Conservation (phyloP, 495 filamentous ascomycete genomes). For the Glarea lozoyensis region DNA sequence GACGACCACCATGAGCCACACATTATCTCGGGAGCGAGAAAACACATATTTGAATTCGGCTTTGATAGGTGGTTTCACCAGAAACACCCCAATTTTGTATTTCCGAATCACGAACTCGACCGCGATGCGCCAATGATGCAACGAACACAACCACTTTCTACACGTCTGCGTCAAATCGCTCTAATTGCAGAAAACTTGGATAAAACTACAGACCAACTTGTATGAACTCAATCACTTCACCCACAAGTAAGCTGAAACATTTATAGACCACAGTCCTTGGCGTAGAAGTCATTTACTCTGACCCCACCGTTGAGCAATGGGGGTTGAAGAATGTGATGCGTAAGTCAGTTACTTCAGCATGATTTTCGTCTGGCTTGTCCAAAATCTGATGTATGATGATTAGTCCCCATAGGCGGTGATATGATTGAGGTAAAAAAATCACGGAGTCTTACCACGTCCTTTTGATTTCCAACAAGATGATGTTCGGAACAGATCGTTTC, state of each 20-base stretch:
- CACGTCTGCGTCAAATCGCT: slow-evolving; percentile 16
- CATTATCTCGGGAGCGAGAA: too few relatives aligned
- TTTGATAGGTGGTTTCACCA: too few relatives aligned
- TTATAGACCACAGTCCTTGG: slow-evolving; percentile 13
- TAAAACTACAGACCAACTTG: slow-evolving; percentile 11
- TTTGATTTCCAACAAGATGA: background rate
- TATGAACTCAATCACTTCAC: slow-evolving; percentile 1
- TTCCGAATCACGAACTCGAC: too few relatives aligned
- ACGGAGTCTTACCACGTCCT: background rate
- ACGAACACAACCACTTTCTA: too few relatives aligned
- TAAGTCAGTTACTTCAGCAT: background rate
- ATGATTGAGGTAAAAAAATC: slow-evolving; percentile 11
- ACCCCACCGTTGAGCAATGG: slow-evolving; percentile 16
- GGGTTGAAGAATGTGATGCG: slow-evolving; percentile 16
- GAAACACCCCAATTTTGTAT: too few relatives aligned
- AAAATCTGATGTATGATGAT: slow-evolving; percentile 2
- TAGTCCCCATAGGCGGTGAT: slow-evolving; percentile 17
- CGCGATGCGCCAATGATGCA: too few relatives aligned
- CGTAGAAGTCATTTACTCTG: slow-evolving; percentile 13
- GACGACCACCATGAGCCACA: too few relatives aligned
- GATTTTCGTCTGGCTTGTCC: background rate
- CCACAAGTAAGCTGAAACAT: background rate
- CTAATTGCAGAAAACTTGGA: slow-evolving; percentile 12
- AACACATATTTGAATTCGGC: too few relatives aligned
- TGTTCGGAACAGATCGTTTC: slow-evolving; percentile 9